Evolutionary conservation across 441 rosid genomes (phyloP).

Genomic region (Geranium incanum): DNA sequence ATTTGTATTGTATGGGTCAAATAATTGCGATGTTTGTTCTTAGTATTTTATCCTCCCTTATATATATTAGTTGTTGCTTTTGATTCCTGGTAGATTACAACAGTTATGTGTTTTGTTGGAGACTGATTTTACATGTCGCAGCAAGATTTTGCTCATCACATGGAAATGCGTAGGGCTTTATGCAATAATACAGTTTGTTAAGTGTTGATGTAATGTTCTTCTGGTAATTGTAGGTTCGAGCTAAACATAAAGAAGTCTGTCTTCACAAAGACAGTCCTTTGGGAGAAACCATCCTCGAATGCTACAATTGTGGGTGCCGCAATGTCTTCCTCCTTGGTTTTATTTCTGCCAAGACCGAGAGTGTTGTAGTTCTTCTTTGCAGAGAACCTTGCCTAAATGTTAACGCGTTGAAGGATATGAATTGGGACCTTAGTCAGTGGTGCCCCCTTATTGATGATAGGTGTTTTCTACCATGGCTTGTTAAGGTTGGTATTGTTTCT

Average conservation of each 20-base stretch:
- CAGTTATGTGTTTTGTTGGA: background rate
- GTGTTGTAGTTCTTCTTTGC: slow-evolving; percentile 96
- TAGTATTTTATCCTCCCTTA: background rate
- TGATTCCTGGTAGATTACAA: background rate
- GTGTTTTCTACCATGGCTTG: slow-evolving; percentile 97
- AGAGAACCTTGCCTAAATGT: slow-evolving; percentile 97
- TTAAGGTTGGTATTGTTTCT: slow-evolving; percentile 57
- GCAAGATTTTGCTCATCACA: background rate
- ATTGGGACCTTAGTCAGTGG: slow-evolving; percentile 99
- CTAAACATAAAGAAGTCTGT: slow-evolving; percentile 98
- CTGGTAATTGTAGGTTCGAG: slow-evolving; percentile 60
- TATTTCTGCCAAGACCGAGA: slow-evolving; percentile 95
- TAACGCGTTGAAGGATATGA: slow-evolving; percentile 98
- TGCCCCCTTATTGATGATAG: slow-evolving; percentile 98
- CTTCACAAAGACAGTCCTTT: slow-evolving; percentile 98
- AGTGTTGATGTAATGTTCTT: slow-evolving; percentile 14
- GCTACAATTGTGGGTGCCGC: slow-evolving; percentile 97
- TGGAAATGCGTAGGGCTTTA: background rate
- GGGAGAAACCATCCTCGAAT: slow-evolving; percentile 96
- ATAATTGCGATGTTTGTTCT: background rate
- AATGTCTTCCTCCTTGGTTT: slow-evolving; percentile 97
- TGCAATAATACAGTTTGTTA: slow-evolving; percentile 17
- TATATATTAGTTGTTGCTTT: background rate
- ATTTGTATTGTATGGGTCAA: background rate
- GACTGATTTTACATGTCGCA: background rate